Base-by-base conservation (phyloP, 2,329 filamentous ascomycete genomes). In the Phialophora expanda region DNA sequence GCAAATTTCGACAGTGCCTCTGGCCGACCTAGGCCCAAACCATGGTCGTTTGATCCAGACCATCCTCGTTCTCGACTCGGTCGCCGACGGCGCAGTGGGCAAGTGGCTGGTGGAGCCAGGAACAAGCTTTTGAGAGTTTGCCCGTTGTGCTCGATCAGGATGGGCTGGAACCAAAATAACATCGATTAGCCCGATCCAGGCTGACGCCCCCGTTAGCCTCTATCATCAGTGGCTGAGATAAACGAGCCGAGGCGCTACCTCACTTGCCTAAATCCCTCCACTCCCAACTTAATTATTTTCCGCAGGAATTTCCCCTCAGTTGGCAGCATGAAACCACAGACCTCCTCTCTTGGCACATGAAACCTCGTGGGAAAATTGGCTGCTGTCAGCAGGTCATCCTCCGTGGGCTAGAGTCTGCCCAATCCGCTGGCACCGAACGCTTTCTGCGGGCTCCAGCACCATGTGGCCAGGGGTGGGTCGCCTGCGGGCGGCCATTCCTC, bases 211-310 rank as follows among this genome's bases (percentile, higher is more conserved):
- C 24, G 3, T n/a, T 61, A 61, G 58, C 58, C 48, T 61, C 58
- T 26, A 61, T 44, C 58, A 53, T 61, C 58, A 61, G 58, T 61
- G 58, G 58, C 58, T 61, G 58, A 61, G 58, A 61, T 61, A 22
- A 41, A 32, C 58, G 58, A 61, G 28, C 3, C 48, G 48, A 51
- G 48, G 46, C 30, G 46, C 58, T 41, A 38, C 44, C 30, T 14
- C 17, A 28, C 3, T 5, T 41, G 51, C 46, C 44, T 59, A 59
- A 50, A 59, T 32, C 41, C 41, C n/a, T 41, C 9, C 32, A 20
- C 30, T 28, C 22, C 44, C 14, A 50, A 32, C 24, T 20, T 22
- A 22, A 20, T 51, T 26, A 24, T 28, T 51, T 14, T 51, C 48
- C 20, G 20, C 24, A 1, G 17, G 14, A n/a, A 5, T 1, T 17